phyloP scores from a whole-genome alignment of 495 filamentous ascomycete species.

The Annulohypoxylon nitens region DNA sequence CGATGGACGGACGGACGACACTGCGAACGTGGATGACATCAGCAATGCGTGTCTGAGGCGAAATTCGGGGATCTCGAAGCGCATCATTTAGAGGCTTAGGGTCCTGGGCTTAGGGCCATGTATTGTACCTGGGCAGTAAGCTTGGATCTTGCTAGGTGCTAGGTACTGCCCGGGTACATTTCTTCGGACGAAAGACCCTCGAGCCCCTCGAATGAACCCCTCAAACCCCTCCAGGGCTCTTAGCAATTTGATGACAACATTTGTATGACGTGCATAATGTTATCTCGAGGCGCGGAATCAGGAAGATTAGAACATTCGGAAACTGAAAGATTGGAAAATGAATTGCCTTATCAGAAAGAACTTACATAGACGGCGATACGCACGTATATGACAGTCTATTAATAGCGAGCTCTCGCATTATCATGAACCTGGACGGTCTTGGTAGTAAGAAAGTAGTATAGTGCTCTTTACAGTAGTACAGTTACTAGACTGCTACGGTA shows the following conservation, averaged over 20 bases:
- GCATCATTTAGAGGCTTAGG: conserved; percentile 2
- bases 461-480: neutral
- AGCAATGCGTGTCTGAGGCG: conserved; percentile 19
- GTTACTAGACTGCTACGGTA: conserved; percentile 4
- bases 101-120: too few species aligned
- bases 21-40: conserved; percentile 32
- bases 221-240: neutral
- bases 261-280: conserved; percentile 41
- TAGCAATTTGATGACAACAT: conserved; percentile 20
- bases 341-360: conserved; percentile 27
- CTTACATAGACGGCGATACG: neutral
- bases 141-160: neutral
- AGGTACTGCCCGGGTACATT: conserved; percentile 3
- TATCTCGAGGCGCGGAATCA: conserved; percentile 13
- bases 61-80: conserved; percentile 13
- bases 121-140: too few species aligned
- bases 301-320: too few species aligned
- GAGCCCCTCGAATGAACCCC: conserved; percentile 1
- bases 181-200: conserved; percentile 7
- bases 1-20: neutral
- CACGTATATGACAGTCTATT: conserved; percentile 16
- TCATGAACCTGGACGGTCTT: neutral
- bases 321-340: neutral
- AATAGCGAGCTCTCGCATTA: conserved; percentile 26
- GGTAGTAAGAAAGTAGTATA: neutral